Percentiles rank a stretch among this genome's conserved stretches.
These are phyloP conservation scores for Emergomyces pasteurianus DNA, from an alignment of 2,329 filamentous ascomycete species.

Conservation along the genomic window DNA sequence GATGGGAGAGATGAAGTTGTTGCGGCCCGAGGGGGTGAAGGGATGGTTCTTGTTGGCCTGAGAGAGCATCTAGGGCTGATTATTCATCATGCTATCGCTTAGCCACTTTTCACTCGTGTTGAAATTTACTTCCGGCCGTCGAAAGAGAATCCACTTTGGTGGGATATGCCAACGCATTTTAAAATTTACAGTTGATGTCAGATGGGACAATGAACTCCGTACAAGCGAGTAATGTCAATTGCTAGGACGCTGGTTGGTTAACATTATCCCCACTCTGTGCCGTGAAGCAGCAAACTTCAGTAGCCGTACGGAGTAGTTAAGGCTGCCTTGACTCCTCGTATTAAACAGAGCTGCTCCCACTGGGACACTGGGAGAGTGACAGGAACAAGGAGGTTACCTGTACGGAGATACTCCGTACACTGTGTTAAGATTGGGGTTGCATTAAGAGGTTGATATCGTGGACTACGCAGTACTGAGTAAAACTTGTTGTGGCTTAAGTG, in stretches of 20 bases:
- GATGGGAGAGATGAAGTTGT: neutral
- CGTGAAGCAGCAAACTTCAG: neutral
- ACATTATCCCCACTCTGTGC: neutral
- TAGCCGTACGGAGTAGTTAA: neutral
- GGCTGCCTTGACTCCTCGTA: neutral
- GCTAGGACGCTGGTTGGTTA: neutral
- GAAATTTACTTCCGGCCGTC: neutral
- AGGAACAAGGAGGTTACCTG: neutral
- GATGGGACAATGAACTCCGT: too few relatives aligned
- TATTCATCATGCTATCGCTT: neutral
- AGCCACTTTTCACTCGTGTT: neutral
- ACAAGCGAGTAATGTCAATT: neutral
- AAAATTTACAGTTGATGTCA: neutral
- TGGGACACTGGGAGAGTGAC: neutral
- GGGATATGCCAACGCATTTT: neutral
- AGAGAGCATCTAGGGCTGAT: neutral
- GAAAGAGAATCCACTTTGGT: too few relatives aligned
- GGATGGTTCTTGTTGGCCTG: neutral
- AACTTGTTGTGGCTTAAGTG: too few relatives aligned
- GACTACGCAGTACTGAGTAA: too few relatives aligned
- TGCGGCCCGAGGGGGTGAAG: too few relatives aligned
- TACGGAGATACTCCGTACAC: too few relatives aligned
- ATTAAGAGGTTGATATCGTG: too few relatives aligned
- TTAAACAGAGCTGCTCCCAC: neutral
- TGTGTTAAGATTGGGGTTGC: too few relatives aligned